These are phyloP conservation scores for Persicaria tinctoria DNA, from an alignment of 148 eudicot species.

Conservation along the genomic window DNA sequence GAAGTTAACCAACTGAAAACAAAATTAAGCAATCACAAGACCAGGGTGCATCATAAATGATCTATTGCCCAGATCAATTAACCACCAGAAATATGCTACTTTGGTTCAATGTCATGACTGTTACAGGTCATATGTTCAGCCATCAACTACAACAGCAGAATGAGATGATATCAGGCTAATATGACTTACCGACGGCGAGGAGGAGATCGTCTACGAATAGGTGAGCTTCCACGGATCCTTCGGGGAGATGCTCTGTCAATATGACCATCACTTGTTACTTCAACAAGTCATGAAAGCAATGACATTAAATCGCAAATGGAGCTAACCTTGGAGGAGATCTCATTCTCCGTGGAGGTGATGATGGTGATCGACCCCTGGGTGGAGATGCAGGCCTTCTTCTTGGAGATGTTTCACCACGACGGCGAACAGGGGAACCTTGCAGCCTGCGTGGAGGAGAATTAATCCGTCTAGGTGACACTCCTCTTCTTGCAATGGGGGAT, in stretches of 20 bases:
- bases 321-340: conserved; percentile 77
- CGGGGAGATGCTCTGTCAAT: conserved; percentile 70
- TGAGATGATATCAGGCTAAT: neutral
- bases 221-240: conserved; percentile 78
- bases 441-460: conserved; percentile 70
- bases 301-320: neutral
- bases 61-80: neutral
- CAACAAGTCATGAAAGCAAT: neutral
- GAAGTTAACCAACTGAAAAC: neutral
- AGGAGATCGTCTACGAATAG: conserved; percentile 80
- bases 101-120: neutral
- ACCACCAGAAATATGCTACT: neutral
- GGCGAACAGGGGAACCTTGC: conserved; percentile 42
- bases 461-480: conserved; percentile 60
- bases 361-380: conserved; percentile 55
- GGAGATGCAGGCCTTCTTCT: conserved; percentile 81
- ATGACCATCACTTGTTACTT: neutral
- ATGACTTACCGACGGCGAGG: conserved; percentile 75
- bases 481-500: conserved; percentile 74
- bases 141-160: neutral
- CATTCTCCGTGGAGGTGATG: conserved; percentile 64
- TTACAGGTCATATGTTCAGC: neutral
- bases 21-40: neutral
- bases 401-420: conserved; percentile 71
- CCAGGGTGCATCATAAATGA: neutral